These are phyloP conservation scores for Prototheca wickerhamii DNA, from an alignment of 163 green algal species.

Conservation along the genomic window DNA sequence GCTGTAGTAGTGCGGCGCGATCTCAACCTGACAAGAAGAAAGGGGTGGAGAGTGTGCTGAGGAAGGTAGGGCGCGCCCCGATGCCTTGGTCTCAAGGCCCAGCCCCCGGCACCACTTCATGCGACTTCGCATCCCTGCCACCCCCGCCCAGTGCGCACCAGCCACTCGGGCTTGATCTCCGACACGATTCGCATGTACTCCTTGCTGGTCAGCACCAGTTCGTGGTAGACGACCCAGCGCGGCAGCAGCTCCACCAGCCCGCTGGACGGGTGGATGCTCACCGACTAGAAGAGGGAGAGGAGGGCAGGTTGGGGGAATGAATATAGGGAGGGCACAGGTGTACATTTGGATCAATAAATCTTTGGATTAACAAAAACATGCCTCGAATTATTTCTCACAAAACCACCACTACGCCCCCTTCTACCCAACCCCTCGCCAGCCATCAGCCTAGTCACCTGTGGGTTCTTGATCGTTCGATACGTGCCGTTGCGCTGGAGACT, in stretches of 20 bases:
- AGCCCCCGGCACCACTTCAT: neutral
- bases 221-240: conserved; percentile 90
- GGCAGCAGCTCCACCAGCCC: conserved; percentile 68
- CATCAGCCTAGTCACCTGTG: conserved; percentile 33
- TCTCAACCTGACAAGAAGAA: conserved; percentile 51
- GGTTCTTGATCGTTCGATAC: conserved; percentile 96
- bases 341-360: no score
- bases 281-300: conserved; percentile 55
- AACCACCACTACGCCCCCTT: no score
- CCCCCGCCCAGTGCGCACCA: conserved; percentile 31
- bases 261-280: conserved; percentile 84
- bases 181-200: conserved; percentile 89
- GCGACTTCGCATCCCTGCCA: neutral
- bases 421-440: no score
- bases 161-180: conserved; percentile 93
- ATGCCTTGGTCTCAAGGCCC: no score
- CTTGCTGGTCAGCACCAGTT: conserved; percentile 95
- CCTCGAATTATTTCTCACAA: no score
- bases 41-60: no score
- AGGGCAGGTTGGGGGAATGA: conserved; percentile 26
- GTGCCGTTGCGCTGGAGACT: conserved; percentile 77
- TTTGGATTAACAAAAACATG: no score
- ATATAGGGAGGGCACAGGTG: neutral
- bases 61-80: neutral
- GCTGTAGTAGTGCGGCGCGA: conserved; percentile 91